Evolutionary conservation across 164 flowering plant species (phyloP), one percentile per base, ranked within the genome.

Genomic region (Tinospora cordifolia): DNA sequence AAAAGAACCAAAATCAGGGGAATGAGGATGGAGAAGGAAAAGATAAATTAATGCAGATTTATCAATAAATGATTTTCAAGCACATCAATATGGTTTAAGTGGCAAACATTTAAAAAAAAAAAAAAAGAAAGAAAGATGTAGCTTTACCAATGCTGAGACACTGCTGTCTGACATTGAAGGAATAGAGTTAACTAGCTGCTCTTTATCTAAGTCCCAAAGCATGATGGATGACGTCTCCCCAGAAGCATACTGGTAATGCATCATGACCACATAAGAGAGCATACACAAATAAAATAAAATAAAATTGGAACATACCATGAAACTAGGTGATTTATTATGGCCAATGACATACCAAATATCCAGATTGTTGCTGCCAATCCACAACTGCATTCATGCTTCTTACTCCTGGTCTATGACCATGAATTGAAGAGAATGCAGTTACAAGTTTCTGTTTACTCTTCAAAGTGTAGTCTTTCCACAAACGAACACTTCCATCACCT

Each of bases 321-420:
- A 13, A 10, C 6, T 39, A 65, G 49, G 40, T 40, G 13, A 19
- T 34, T 19, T 14, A 47, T 17, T 69, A 30, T 14, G 46, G 36
- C 44, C 58, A 30, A 72, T 34, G 64, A 8, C 57, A 57, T 38
- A 92, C 98, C 95, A 94, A 80, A 81, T 86, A 89, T 77, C 99
- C 99, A 63, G 96, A 90, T 65, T 88, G 97, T 68, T 94, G 99
- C 78, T 94, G 99, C 98, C 98, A 94, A 77, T 94, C 99, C 64
- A 94, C 97, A 54, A 94, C 92, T 75, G 96, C 92, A 69, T 90
- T 89, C 77, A 90, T 74, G 72, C 87, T 75, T 8, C 92, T 84
- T 10, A 78, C 87, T 69, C 89, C 87, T 75, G 94, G 93, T 66
- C 84, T 85, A 77, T 87, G 92, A 74, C 95, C 96, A 72, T 88